A percentile compares a stretch with the other conserved stretches of the same genome.
phyloP scores from a whole-genome alignment of 1,284 basidiomycete genomes.

The Phellopilus nigrolimitatus region DNA sequence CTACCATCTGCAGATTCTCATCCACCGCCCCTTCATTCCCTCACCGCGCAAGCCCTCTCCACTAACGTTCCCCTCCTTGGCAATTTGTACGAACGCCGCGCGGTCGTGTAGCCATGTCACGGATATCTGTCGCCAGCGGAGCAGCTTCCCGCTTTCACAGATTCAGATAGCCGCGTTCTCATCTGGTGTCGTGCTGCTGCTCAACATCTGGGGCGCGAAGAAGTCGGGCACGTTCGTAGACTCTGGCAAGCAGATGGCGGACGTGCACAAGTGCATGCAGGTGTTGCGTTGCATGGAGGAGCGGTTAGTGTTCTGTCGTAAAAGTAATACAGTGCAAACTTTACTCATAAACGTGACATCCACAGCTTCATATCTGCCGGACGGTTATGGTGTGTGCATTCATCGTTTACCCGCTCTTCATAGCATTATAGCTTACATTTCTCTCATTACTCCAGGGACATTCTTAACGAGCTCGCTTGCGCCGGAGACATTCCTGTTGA shows the following conservation, averaged over 20 bases:
- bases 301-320: constrained; percentile 31
- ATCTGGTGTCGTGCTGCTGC: constrained; percentile 60
- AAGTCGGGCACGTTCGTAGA: constrained; percentile 51
- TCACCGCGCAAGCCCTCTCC: constrained; percentile 53
- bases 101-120: constrained; percentile 73
- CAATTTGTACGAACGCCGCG: constrained; percentile 82
- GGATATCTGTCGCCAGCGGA: constrained; percentile 45
- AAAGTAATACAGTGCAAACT: not conserved
- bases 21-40: constrained; percentile 81
- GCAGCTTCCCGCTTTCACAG: constrained; percentile 31
- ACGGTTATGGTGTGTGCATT: constrained; percentile 39
- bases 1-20: constrained; percentile 72
- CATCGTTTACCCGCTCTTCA: constrained; percentile 13
- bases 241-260: constrained; percentile 57
- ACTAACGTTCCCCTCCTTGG: constrained; percentile 64
- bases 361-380: constrained; percentile 46
- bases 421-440: not conserved
- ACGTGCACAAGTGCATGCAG: constrained; percentile 68
- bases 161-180: constrained; percentile 51
- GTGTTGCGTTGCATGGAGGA: constrained; percentile 51
- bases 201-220: constrained; percentile 72
- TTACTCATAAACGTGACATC: constrained; percentile 9
- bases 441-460: no score
- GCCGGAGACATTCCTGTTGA: constrained; percentile 63
- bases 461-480: constrained; percentile 62